Percentiles rank a stretch among this genome's conserved stretches.
Evolutionary conservation across 2,329 filamentous ascomycete species (phyloP).

Genomic region (Neofusicoccum laricinum): DNA sequence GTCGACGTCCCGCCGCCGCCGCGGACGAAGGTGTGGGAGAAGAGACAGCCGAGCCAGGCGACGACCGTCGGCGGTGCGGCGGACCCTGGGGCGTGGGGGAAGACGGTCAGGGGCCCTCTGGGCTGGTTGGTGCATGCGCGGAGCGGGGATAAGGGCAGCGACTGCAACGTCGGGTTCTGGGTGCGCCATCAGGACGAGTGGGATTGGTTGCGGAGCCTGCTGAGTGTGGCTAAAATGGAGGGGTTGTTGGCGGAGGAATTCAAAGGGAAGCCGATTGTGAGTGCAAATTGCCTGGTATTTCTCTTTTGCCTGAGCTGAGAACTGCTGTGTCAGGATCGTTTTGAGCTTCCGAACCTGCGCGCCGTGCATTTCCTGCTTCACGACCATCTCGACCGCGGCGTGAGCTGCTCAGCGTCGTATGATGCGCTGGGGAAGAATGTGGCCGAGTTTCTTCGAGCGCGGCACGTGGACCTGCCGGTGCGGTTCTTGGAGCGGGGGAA

Average conservation of each 20-base stretch:
- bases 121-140: conserved; percentile 36
- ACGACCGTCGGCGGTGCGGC: neutral
- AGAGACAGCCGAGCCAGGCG: conserved; percentile 34
- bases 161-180: conserved; percentile 38
- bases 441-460: conserved; percentile 45
- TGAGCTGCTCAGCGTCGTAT: conserved; percentile 42
- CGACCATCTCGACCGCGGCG: conserved; percentile 47
- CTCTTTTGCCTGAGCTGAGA: neutral
- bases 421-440: conserved; percentile 49
- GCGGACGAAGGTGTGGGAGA: conserved; percentile 29
- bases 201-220: conserved; percentile 29
- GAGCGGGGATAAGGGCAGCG: conserved; percentile 35
- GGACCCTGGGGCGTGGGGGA: conserved; percentile 30
- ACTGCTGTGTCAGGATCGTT: conserved; percentile 25
- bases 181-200: conserved; percentile 33
- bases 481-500: conserved; percentile 42
- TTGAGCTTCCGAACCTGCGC: conserved; percentile 37
- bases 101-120: conserved; percentile 35
- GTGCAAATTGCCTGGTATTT: neutral
- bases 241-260: conserved; percentile 29
- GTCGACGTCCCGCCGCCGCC: conserved; percentile 34
- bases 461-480: conserved; percentile 45
- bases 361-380: conserved; percentile 45
- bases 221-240: conserved; percentile 28
- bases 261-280: conserved; percentile 22